Percentiles rank a stretch among this genome's conserved stretches.
Evolutionary conservation across 2,329 filamentous ascomycete genomes (phyloP).

Genomic region (Hyphodiscus sp.): DNA sequence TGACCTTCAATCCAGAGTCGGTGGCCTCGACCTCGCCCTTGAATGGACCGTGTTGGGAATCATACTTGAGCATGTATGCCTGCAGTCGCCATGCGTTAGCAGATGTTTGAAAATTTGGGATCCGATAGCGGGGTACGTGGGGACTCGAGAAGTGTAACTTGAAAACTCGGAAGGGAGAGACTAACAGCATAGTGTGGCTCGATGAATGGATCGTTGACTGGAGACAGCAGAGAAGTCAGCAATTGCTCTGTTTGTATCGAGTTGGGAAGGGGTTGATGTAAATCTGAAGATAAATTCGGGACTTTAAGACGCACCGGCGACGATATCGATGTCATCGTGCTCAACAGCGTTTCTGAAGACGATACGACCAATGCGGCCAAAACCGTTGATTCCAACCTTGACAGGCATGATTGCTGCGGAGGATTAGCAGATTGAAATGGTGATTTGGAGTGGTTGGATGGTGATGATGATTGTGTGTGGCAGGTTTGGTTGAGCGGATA

Average conservation of each 20-base stretch:
- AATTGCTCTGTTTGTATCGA: too few species aligned
- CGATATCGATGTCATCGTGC: constrained; percentile 82
- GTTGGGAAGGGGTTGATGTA: too few species aligned
- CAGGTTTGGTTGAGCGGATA: not conserved
- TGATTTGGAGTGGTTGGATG: not conserved
- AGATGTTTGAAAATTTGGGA: not conserved
- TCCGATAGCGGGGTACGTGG: not conserved
- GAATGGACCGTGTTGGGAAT: constrained; percentile 94
- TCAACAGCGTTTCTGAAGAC: constrained; percentile 97
- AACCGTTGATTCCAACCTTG: constrained; percentile 98
- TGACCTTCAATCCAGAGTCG: constrained; percentile 68
- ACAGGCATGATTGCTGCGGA: constrained; percentile 42
- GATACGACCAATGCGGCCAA: constrained; percentile 98
- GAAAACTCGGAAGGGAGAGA: constrained; percentile 27
- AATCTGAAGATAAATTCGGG: too few species aligned
- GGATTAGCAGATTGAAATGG: constrained; percentile 9
- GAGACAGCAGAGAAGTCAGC: too few species aligned
- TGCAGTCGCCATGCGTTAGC: constrained; percentile 33
- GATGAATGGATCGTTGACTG: constrained; percentile 98
- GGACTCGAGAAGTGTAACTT: too few species aligned
- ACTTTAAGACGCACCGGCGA: constrained; percentile 44
- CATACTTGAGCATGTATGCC: constrained; percentile 99
- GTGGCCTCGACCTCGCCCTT: constrained; percentile 79
- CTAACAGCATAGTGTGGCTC: constrained; percentile 94
- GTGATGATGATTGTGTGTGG: constrained; percentile 1